phyloP scores from a whole-genome alignment of 2,329 filamentous ascomycete genomes.

The Paraphoma sp. region DNA sequence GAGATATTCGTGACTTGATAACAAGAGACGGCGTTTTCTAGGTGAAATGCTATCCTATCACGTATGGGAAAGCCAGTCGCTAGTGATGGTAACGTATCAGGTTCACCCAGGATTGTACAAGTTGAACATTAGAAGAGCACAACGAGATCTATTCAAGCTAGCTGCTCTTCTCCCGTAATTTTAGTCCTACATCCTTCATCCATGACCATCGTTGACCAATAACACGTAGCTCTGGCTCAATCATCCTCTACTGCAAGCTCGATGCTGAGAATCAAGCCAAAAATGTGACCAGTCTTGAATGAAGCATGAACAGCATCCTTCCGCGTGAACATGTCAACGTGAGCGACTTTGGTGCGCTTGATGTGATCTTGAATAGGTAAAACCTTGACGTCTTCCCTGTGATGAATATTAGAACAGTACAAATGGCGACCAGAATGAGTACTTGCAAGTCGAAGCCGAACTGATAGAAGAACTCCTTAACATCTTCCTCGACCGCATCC shows the following conservation, averaged over 20 bases:
- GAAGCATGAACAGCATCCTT: constrained; percentile 19
- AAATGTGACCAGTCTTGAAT: constrained; percentile 19
- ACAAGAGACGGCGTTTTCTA: no score
- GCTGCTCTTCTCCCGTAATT: no score
- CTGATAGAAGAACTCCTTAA: constrained; percentile 19
- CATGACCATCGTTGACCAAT: no score
- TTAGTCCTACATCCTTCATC: no score
- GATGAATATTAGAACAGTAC: not conserved
- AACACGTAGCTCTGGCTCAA: not conserved
- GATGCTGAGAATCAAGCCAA: constrained; percentile 24
- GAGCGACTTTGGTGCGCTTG: constrained; percentile 27
- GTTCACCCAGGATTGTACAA: no score
- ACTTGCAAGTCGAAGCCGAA: constrained; percentile 27
- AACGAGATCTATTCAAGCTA: no score
- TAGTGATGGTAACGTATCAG: no score
- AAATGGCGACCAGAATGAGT: not conserved
- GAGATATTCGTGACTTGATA: no score
- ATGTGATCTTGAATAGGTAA: constrained; percentile 21
- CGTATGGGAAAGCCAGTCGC: no score
- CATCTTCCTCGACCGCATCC: constrained; percentile 20
- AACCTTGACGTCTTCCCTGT: constrained; percentile 25
- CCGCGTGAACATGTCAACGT: constrained; percentile 28
- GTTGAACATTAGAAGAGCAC: no score
- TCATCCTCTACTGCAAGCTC: constrained; percentile 10
- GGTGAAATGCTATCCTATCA: no score